Percentiles rank a stretch among this genome's conserved stretches.
Evolutionary conservation across 192 early-diverging fungal genomes (phyloP).

Genomic region (Coemansia sp.): DNA sequence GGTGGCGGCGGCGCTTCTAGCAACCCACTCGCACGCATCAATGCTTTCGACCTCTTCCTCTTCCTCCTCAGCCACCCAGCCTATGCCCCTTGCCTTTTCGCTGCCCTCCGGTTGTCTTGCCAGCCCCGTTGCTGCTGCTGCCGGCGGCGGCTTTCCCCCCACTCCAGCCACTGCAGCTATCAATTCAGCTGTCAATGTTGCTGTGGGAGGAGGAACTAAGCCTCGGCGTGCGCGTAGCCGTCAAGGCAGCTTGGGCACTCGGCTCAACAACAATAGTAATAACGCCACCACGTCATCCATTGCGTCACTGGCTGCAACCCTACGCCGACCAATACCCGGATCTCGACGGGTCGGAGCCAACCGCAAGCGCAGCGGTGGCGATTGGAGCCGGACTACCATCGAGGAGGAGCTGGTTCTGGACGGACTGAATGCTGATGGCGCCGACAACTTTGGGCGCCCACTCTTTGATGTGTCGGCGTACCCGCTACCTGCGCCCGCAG

Average conservation of each 20-base stretch:
- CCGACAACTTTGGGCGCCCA: slow-evolving; percentile 44
- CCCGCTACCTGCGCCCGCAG: slow-evolving; percentile 20
- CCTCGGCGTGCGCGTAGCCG: background rate
- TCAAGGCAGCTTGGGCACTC: background rate
- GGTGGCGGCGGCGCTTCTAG: background rate
- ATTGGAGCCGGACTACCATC: slow-evolving; percentile 21
- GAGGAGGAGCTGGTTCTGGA: slow-evolving; percentile 47
- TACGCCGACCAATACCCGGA: background rate
- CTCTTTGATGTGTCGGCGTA: slow-evolving; percentile 34
- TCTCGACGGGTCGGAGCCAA: background rate
- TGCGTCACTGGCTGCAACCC: background rate
- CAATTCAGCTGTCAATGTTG: background rate
- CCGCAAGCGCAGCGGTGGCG: slow-evolving; percentile 14
- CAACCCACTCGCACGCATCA: background rate
- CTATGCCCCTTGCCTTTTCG: too few species aligned
- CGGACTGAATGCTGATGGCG: slow-evolving; percentile 33
- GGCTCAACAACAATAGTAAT: background rate
- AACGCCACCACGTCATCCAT: background rate
- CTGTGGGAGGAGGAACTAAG: background rate
- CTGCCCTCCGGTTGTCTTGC: too few species aligned
- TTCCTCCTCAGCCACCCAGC: too few species aligned
- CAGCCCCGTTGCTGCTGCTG: too few species aligned
- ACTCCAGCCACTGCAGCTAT: slow-evolving; percentile 2
- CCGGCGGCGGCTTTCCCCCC: background rate
- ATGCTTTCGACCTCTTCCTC: background rate